Conservation (phyloP, 73 alveolate species). For the Symbiodinium pilosum region DNA sequence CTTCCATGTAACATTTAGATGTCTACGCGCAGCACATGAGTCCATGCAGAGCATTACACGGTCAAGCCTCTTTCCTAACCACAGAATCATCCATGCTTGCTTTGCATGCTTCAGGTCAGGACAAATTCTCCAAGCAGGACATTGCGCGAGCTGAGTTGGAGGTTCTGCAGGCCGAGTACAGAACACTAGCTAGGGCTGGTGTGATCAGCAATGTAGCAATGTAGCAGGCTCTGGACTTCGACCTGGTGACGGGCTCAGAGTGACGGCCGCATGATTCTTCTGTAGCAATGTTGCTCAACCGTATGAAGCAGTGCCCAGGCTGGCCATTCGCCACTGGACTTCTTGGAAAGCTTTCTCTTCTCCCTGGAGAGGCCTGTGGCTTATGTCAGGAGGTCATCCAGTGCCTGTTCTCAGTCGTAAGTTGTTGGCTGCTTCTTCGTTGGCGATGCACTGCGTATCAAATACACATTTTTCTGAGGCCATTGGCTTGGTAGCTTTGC, state of each 20-base stretch:
- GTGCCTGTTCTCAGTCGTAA: too few species aligned
- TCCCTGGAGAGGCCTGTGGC: constrained; percentile 35
- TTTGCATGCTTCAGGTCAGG: neutral
- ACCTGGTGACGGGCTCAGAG: neutral
- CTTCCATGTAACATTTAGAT: too few species aligned
- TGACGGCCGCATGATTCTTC: too few species aligned
- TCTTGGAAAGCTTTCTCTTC: constrained; percentile 64
- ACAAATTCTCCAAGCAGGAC: neutral
- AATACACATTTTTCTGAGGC: neutral
- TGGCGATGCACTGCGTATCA: too few species aligned
- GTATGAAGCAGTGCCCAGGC: neutral
- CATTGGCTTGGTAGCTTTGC: neutral
- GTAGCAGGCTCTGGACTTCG: neutral
- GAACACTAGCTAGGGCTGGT: neutral
- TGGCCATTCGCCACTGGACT: constrained; percentile 58
- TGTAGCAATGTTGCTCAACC: neutral
- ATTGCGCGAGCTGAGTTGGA: neutral
- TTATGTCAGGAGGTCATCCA: too few species aligned
- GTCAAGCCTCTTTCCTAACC: too few species aligned
- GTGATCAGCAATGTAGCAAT: neutral
- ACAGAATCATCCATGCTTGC: too few species aligned
- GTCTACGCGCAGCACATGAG: too few species aligned
- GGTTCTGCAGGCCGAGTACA: neutral
- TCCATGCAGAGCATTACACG: too few species aligned
- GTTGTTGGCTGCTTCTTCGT: too few species aligned